phyloP scores from a whole-genome alignment of 1,139 yeast genomes.

The Hemisphaericaspora xylofermentans region DNA sequence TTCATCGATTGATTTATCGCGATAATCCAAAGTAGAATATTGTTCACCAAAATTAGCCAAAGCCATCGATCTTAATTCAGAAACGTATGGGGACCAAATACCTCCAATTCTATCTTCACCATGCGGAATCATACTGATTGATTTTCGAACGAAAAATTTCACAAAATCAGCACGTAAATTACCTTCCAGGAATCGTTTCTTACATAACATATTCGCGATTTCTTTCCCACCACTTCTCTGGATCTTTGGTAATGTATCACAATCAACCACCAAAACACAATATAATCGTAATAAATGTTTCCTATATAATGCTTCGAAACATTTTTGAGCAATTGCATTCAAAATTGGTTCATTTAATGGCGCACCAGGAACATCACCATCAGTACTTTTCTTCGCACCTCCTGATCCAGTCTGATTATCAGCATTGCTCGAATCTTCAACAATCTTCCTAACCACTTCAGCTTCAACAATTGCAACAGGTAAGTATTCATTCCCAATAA shows the following conservation, averaged over 20 bases:
- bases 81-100: constrained; percentile 76
- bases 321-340: constrained; percentile 72
- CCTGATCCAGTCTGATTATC: constrained; percentile 12
- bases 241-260: constrained; percentile 81
- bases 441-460: constrained; percentile 54
- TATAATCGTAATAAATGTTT: constrained; percentile 77
- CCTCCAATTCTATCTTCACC: constrained; percentile 83
- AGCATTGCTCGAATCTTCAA: constrained; percentile 22
- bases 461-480: constrained; percentile 90
- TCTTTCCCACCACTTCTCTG: constrained; percentile 83
- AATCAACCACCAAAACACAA: constrained; percentile 79
- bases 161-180: constrained; percentile 73
- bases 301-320: constrained; percentile 66
- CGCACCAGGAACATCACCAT: constrained; percentile 25
- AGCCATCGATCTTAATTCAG: constrained; percentile 56
- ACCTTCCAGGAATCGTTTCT: constrained; percentile 77
- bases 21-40: constrained; percentile 69
- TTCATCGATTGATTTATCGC: constrained; percentile 73
- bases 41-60: constrained; percentile 50
- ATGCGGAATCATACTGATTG: constrained; percentile 68
- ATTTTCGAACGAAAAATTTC: constrained; percentile 69
- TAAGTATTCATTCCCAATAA: constrained; percentile 78
- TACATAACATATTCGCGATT: constrained; percentile 91
- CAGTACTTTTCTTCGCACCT: constrained; percentile 14
- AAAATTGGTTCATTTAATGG: constrained; percentile 57